Conservation (phyloP, 2,329 filamentous ascomycete genomes). For the Rhytidhysteron rufulum region DNA sequence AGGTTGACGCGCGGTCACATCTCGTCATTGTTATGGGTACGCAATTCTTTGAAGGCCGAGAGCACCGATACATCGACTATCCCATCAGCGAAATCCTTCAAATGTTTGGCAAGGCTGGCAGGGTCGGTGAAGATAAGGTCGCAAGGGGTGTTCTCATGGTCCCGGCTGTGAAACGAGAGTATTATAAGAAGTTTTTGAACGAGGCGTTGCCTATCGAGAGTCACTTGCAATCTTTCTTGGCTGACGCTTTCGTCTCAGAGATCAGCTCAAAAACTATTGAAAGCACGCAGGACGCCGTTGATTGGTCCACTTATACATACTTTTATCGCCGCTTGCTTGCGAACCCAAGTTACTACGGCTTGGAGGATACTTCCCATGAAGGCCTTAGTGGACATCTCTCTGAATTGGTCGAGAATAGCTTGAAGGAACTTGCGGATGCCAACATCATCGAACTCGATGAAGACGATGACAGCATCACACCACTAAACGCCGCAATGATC, state of each 20-base stretch:
- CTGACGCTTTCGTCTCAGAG: slow-evolving; percentile 95
- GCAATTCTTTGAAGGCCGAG: slow-evolving; percentile 92
- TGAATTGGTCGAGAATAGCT: slow-evolving; percentile 85
- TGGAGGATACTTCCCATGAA: slow-evolving; percentile 84
- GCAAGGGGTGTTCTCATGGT: slow-evolving; percentile 96
- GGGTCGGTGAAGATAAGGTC: slow-evolving; percentile 71
- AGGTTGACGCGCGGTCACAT: slow-evolving; percentile 82
- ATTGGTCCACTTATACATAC: slow-evolving; percentile 98
- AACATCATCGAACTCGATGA: slow-evolving; percentile 96
- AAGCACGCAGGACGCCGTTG: slow-evolving; percentile 93
- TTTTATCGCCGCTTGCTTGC: slow-evolving; percentile 93
- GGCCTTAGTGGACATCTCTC: slow-evolving; percentile 92
- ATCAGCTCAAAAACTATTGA: slow-evolving; percentile 94
- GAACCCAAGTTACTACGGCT: slow-evolving; percentile 93
- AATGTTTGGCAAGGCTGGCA: slow-evolving; percentile 94
- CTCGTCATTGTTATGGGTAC: slow-evolving; percentile 96
- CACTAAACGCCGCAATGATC: slow-evolving; percentile 96
- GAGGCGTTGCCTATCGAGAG: slow-evolving; percentile 95
- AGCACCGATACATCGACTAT: slow-evolving; percentile 97
- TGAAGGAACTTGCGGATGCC: slow-evolving; percentile 85
- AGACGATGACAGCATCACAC: slow-evolving; percentile 76
- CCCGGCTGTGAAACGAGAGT: slow-evolving; percentile 88
- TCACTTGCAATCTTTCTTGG: slow-evolving; percentile 83
- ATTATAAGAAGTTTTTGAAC: slow-evolving; percentile 98
- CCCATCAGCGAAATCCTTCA: slow-evolving; percentile 90